phyloP scores from a whole-genome alignment of 192 early-diverging fungal species.

The Diversispora epigaea region DNA sequence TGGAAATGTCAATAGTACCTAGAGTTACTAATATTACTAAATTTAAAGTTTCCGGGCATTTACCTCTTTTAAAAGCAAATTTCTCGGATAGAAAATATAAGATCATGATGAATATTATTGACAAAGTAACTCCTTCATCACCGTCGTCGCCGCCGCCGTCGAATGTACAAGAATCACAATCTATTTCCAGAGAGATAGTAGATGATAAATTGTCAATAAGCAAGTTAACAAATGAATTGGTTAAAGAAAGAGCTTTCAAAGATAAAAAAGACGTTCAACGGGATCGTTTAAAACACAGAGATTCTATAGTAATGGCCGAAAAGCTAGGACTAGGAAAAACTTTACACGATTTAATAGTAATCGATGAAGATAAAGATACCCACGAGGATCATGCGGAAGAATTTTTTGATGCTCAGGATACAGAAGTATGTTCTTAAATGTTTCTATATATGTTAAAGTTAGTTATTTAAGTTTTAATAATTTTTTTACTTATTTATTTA shows the following conservation, averaged over 20 bases:
- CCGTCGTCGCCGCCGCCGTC: not conserved
- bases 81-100: slow-evolving; percentile 94
- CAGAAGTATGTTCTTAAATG: slow-evolving; percentile 22
- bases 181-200: not conserved
- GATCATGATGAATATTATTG: slow-evolving; percentile 78
- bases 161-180: slow-evolving; percentile 25
- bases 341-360: slow-evolving; percentile 29
- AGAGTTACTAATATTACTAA: slow-evolving; percentile 71
- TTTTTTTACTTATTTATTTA: not conserved
- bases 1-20: slow-evolving; percentile 84
- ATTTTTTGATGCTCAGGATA: slow-evolving; percentile 59
- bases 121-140: slow-evolving; percentile 57
- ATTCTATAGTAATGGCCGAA: slow-evolving; percentile 31
- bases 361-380: slow-evolving; percentile 40
- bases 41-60: slow-evolving; percentile 73
- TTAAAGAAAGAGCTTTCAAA: not conserved
- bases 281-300: slow-evolving; percentile 17
- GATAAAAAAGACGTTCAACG: not conserved
- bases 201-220: not conserved
- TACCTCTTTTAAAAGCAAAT: slow-evolving; percentile 84
- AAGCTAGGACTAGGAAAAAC: slow-evolving; percentile 13
- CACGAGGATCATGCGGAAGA: slow-evolving; percentile 37
- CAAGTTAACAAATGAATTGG: not conserved
- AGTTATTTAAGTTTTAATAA: not conserved
- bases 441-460: not conserved